Evolutionary conservation across 2,329 filamentous ascomycete genomes (phyloP).

Genomic region (Coniochaeta prunicola): DNA sequence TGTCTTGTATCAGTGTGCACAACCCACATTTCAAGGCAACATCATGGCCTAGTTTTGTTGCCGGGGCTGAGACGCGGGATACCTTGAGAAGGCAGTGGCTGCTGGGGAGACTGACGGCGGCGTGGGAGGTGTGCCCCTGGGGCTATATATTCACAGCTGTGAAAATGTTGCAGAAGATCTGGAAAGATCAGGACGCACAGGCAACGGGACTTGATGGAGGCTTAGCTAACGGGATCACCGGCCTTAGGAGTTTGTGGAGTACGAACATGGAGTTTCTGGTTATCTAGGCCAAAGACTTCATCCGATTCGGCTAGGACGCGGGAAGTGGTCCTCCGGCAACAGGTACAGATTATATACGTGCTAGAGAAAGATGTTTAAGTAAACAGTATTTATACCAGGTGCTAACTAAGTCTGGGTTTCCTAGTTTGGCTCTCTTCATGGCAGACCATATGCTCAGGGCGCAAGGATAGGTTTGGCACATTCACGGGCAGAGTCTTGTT

Average conservation of each 20-base stretch:
- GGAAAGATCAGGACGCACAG: slow-evolving; percentile 32
- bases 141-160: slow-evolving; percentile 43
- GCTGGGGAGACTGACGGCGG: slow-evolving; percentile 13
- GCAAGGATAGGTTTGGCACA: too few relatives aligned
- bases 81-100: slow-evolving; percentile 43
- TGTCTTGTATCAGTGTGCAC: slow-evolving; percentile 37
- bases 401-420: too few relatives aligned
- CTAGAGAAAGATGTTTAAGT: too few relatives aligned
- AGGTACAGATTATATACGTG: too few relatives aligned
- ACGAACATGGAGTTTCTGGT: slow-evolving; percentile 38
- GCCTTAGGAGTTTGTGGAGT: slow-evolving; percentile 35
- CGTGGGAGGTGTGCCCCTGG: slow-evolving; percentile 34
- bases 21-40: slow-evolving; percentile 52
- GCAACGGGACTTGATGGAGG: slow-evolving; percentile 3
- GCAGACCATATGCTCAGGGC: too few relatives aligned
- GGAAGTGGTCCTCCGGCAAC: too few relatives aligned
- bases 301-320: too few relatives aligned
- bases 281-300: too few relatives aligned
- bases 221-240: slow-evolving; percentile 20
- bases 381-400: too few relatives aligned
- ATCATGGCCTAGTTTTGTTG: slow-evolving; percentile 53
- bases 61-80: slow-evolving; percentile 46
- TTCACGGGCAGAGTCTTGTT: too few relatives aligned
- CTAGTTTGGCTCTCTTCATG: too few relatives aligned
- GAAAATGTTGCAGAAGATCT: slow-evolving; percentile 39